These are phyloP conservation scores for Oropetium thomaeum DNA, from an alignment of 176 grass and related monocot species.

Conservation along the genomic window DNA sequence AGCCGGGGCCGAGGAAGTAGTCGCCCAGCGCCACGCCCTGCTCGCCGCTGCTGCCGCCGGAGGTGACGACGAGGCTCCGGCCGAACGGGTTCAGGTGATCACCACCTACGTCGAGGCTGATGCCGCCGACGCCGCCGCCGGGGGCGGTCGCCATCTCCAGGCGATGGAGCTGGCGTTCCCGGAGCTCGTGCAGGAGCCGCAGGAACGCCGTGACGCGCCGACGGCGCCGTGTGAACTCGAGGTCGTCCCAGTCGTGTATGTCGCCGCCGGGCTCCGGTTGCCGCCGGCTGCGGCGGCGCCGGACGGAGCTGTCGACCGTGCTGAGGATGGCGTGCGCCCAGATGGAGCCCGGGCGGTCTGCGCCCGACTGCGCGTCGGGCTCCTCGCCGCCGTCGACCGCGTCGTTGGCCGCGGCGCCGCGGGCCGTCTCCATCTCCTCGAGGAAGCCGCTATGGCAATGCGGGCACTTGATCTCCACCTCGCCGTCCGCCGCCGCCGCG, in stretches of 20 bases:
- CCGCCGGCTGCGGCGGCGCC: conserved; percentile 33
- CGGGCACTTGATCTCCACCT: conserved; percentile 75
- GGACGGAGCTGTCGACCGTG: conserved; percentile 48
- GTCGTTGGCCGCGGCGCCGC: not conserved
- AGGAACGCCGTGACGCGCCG: conserved; percentile 48
- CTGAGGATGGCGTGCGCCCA: conserved; percentile 60
- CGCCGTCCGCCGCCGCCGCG: conserved; percentile 37
- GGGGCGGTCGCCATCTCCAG: conserved; percentile 25
- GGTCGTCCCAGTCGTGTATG: conserved; percentile 22
- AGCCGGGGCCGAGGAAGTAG: conserved; percentile 60
- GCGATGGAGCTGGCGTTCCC: conserved; percentile 48
- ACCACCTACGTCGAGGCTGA: conserved; percentile 22
- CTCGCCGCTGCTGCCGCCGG: conserved; percentile 20
- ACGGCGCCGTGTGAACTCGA: conserved; percentile 32
- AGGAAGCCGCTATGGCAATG: conserved; percentile 75
- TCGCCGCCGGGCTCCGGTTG: conserved; percentile 1
- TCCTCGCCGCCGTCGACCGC: not conserved
- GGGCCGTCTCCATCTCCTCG: conserved; percentile 73
- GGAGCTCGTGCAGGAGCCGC: conserved; percentile 47
- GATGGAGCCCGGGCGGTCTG: conserved; percentile 42
- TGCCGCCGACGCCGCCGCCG: not conserved
- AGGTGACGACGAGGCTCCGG: conserved; percentile 19
- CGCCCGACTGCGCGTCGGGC: conserved; percentile 1
- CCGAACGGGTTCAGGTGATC: conserved; percentile 28
- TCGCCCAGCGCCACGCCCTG: conserved; percentile 54